Percentiles rank a stretch among this genome's conserved stretches.
phyloP scores from a whole-genome alignment of 768 basidiomycete genomes.

The Lyophyllum decastes region DNA sequence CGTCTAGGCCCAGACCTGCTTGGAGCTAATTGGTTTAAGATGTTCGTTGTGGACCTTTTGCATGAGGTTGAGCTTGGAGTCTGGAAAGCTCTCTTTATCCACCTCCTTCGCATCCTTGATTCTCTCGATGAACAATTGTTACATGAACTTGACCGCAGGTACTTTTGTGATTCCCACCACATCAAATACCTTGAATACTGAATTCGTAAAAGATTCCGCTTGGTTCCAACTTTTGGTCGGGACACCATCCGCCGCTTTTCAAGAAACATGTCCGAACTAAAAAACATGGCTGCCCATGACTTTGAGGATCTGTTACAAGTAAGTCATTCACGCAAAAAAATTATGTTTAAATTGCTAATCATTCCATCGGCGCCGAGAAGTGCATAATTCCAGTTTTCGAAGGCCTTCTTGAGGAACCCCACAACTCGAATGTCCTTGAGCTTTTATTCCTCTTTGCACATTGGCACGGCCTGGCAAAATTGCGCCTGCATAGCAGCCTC shows the following conservation, averaged over 20 bases:
- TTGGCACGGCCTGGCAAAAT: too few relatives aligned
- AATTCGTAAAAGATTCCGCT: not conserved
- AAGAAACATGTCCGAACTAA: conserved; percentile 22
- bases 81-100: conserved; percentile 24
- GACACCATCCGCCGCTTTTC: conserved; percentile 24
- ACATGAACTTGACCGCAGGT: not conserved
- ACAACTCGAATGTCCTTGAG: conserved; percentile 20
- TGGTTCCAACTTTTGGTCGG: conserved; percentile 15
- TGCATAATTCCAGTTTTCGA: too few relatives aligned
- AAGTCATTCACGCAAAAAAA: not conserved
- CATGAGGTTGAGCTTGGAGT: conserved; percentile 11
- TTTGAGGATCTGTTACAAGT: conserved; percentile 34
- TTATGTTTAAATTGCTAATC: not conserved
- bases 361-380: not conserved
- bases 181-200: not conserved
- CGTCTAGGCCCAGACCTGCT: not conserved
- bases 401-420: conserved; percentile 4
- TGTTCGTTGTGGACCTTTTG: conserved; percentile 23
- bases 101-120: conserved; percentile 19
- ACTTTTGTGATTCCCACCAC: not conserved
- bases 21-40: conserved; percentile 20
- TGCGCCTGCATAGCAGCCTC: too few relatives aligned
- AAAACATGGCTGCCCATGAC: conserved; percentile 25
- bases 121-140: not conserved
- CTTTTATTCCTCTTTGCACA: conserved; percentile 25